These are phyloP conservation scores for Gossypioides kirkii DNA, from an alignment of 345 rosid species.

Conservation along the genomic window DNA sequence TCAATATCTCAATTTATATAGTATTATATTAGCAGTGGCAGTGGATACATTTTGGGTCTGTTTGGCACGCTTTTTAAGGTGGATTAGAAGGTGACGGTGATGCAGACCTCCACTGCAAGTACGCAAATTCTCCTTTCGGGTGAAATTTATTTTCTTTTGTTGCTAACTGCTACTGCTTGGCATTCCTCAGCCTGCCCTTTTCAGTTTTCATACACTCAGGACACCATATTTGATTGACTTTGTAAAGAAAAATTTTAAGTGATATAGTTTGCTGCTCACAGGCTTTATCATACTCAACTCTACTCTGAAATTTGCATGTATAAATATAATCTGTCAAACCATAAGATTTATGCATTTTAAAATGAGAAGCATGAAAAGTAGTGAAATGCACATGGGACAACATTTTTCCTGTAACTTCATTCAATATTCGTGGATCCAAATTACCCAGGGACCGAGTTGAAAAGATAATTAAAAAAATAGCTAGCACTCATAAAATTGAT, in stretches of 20 bases:
- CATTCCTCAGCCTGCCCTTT: background rate
- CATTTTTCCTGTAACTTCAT: background rate
- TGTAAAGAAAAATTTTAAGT: background rate
- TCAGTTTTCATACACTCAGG: background rate
- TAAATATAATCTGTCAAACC: background rate
- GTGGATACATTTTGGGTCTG: conserved; percentile 3
- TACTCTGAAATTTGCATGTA: background rate
- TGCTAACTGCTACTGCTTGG: background rate
- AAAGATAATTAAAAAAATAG: background rate
- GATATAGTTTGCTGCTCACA: background rate
- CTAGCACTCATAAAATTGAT: background rate
- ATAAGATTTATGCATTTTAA: background rate
- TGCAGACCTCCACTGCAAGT: background rate
- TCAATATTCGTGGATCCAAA: background rate
- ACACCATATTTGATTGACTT: background rate
- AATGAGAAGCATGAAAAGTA: conserved; percentile 3
- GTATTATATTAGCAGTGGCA: background rate
- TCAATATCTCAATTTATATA: background rate
- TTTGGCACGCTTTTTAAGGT: conserved; percentile 18
- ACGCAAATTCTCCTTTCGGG: background rate
- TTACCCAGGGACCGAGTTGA: background rate
- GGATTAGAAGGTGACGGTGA: conserved; percentile 18
- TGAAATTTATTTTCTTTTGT: background rate
- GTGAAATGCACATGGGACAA: conserved; percentile 11
- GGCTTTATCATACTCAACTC: background rate